A percentile compares a stretch with the other conserved stretches of the same genome.
phyloP scores from a whole-genome alignment of 1,284 basidiomycete genomes.

The Ceratobasidium sp. region DNA sequence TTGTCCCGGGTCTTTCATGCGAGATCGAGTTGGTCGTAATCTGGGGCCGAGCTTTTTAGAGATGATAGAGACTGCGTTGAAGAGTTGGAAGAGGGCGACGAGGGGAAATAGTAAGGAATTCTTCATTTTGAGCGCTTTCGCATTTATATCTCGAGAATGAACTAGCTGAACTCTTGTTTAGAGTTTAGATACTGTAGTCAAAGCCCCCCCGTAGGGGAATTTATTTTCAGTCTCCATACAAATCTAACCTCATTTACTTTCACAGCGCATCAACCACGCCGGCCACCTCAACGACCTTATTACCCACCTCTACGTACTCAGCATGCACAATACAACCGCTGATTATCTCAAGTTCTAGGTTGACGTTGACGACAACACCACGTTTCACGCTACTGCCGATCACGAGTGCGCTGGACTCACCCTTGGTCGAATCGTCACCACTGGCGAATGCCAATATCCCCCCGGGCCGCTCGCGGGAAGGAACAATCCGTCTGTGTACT shows the following conservation, averaged over 20 bases:
- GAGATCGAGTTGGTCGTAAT: slow-evolving; percentile 53
- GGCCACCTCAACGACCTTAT: slow-evolving; percentile 56
- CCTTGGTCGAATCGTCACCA: slow-evolving; percentile 49
- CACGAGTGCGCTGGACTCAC: slow-evolving; percentile 55
- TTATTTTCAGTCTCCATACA: neutral
- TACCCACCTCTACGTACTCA: slow-evolving; percentile 55
- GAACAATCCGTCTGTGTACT: slow-evolving; percentile 54
- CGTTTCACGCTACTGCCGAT: slow-evolving; percentile 54
- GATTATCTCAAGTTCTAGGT: slow-evolving; percentile 53
- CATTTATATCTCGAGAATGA: neutral
- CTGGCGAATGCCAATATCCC: slow-evolving; percentile 47
- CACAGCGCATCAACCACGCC: slow-evolving; percentile 52
- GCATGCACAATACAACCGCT: slow-evolving; percentile 50
- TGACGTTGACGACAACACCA: slow-evolving; percentile 52
- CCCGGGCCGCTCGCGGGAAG: slow-evolving; percentile 53
- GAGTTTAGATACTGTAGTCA: slow-evolving; percentile 40
- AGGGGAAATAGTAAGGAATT: slow-evolving; percentile 52
- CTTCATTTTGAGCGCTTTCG: slow-evolving; percentile 54
- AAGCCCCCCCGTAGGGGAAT: slow-evolving; percentile 29
- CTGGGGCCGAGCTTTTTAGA: slow-evolving; percentile 54
- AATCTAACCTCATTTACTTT: neutral
- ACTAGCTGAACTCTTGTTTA: neutral
- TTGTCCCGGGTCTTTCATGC: slow-evolving; percentile 52
- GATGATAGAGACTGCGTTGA: slow-evolving; percentile 55
- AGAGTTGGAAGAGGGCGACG: slow-evolving; percentile 51